A percentile compares a stretch with the other conserved stretches of the same genome.
Evolutionary conservation across 768 basidiomycete genomes (phyloP).

Genomic region (Pholiota conissans): DNA sequence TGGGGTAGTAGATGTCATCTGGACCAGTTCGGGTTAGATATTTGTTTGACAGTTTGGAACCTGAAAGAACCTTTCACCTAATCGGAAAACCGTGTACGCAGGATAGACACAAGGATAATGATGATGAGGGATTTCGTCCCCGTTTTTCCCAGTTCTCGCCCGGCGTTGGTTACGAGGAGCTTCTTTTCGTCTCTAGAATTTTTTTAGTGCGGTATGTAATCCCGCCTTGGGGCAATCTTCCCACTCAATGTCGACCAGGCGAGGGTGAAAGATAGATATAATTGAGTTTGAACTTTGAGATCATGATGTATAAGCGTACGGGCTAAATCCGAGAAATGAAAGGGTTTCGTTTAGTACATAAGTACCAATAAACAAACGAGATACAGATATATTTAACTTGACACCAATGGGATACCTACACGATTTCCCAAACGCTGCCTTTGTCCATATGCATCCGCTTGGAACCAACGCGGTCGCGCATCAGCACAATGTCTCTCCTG

Average conservation of each 20-base stretch:
- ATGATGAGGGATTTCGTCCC: not conserved
- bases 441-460: conserved; percentile 54
- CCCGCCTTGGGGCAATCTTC: not conserved
- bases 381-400: conserved; percentile 19
- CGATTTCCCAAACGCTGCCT: conserved; percentile 59
- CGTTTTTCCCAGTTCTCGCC: not conserved
- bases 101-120: not conserved
- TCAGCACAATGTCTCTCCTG: conserved; percentile 17
- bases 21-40: conserved; percentile 23
- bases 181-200: not conserved
- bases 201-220: not conserved
- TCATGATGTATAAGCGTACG: conserved; percentile 13
- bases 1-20: conserved; percentile 37
- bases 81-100: not conserved
- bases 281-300: conserved; percentile 10
- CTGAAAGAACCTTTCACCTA: not conserved
- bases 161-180: not conserved
- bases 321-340: conserved; percentile 17
- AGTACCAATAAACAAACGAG: conserved; percentile 8
- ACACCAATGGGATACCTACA: conserved; percentile 18
- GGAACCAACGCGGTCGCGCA: conserved; percentile 7
- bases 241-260: conserved; percentile 2
- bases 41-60: conserved; percentile 4
- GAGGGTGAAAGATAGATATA: not conserved
- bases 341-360: conserved; percentile 10